These are phyloP conservation scores for Phytopythium vexans DNA, from an alignment of 352 stramenopile genomes.

Conservation along the genomic window DNA sequence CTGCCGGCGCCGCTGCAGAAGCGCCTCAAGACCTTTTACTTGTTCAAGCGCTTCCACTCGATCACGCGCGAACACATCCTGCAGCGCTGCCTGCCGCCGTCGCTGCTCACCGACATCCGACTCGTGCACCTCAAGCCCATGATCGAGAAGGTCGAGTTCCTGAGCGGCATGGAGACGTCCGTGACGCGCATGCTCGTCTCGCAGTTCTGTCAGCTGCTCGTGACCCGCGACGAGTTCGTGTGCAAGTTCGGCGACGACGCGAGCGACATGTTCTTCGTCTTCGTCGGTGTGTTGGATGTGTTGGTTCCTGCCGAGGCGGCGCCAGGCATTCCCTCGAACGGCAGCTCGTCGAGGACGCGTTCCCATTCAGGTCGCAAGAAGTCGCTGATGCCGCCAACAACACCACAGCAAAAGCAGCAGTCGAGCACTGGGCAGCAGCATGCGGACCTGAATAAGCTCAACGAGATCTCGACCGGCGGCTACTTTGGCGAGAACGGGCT, in stretches of 20 bases:
- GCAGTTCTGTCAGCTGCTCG: constrained; percentile 41
- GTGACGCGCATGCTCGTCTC: constrained; percentile 54
- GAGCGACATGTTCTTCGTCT: constrained; percentile 63
- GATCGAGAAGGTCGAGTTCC: constrained; percentile 54
- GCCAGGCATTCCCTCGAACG: not conserved
- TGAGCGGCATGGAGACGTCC: constrained; percentile 37
- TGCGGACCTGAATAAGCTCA: constrained; percentile 42
- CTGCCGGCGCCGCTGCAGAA: constrained; percentile 28
- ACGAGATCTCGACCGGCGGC: constrained; percentile 33
- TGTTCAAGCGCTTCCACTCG: constrained; percentile 50
- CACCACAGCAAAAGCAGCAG: not conserved
- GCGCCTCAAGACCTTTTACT: constrained; percentile 45
- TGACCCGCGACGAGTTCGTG: constrained; percentile 37
- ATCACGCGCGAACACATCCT: constrained; percentile 52
- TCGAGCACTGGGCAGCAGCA: not conserved
- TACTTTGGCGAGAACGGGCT: constrained; percentile 49
- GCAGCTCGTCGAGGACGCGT: not conserved
- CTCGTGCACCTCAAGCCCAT: constrained; percentile 45
- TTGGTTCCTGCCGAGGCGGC: constrained; percentile 13
- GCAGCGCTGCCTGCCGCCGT: constrained; percentile 39
- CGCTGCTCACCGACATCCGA: constrained; percentile 50
- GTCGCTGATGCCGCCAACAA: not conserved
- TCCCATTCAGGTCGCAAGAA: not conserved
- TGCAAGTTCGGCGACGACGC: constrained; percentile 43
- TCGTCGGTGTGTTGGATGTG: constrained; percentile 40